A percentile compares a stretch with the other conserved stretches of the same genome.
Conservation (phyloP, 192 early-diverging fungal genomes). For the Backusella westeae region DNA sequence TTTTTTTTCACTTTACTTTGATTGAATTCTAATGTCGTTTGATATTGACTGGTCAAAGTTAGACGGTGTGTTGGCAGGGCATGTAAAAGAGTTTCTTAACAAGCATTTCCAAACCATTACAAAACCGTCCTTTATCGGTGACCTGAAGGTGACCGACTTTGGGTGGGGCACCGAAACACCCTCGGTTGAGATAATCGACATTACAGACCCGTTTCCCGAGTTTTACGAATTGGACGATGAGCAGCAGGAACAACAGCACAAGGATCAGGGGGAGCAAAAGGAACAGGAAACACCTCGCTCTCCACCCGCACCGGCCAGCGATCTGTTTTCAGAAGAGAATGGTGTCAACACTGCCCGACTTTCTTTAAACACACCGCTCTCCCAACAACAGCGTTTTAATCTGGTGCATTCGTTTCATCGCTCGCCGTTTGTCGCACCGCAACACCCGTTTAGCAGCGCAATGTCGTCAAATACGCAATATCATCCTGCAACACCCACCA, state of each 20-base stretch:
- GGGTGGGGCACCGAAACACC: constrained; percentile 72
- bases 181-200: constrained; percentile 63
- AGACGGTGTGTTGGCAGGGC: constrained; percentile 59
- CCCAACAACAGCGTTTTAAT: constrained; percentile 27
- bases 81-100: constrained; percentile 66
- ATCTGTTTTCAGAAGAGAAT: constrained; percentile 29
- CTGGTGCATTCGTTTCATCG: constrained; percentile 35
- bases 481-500: not conserved
- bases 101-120: constrained; percentile 55
- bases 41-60: constrained; percentile 70
- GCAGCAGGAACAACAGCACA: constrained; percentile 7
- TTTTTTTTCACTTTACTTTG: no score
- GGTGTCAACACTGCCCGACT: not conserved
- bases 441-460: constrained; percentile 31
- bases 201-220: constrained; percentile 75
- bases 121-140: constrained; percentile 71
- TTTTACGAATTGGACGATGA: constrained; percentile 64
- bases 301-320: not conserved
- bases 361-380: constrained; percentile 3
- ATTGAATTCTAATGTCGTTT: constrained; percentile 55
- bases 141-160: constrained; percentile 63
- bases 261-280: not conserved
- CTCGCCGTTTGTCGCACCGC: constrained; percentile 36
- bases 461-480: not conserved
- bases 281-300: not conserved